phyloP scores from a whole-genome alignment of 2,329 filamentous ascomycete genomes.

The Diplodia scrobiculata region DNA sequence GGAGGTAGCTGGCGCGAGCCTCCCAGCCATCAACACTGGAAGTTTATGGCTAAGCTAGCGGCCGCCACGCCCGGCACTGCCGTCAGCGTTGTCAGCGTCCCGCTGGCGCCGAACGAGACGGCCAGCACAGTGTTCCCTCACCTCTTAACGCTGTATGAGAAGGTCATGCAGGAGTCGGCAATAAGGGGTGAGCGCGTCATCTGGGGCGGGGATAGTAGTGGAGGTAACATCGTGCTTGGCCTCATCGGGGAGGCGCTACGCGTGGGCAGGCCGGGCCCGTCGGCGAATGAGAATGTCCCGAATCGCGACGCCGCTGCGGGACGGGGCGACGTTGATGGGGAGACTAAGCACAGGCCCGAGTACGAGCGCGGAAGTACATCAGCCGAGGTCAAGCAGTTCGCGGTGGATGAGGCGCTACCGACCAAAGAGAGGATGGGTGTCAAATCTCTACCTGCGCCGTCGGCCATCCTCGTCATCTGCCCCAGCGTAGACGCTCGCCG shows the following conservation, averaged over 20 bases:
- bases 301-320: neutral
- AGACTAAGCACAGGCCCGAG: neutral
- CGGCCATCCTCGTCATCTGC: conserved; percentile 50
- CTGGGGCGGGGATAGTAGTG: conserved; percentile 59
- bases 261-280: conserved; percentile 34
- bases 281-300: neutral
- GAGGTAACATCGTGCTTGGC: conserved; percentile 56
- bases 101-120: conserved; percentile 57
- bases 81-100: conserved; percentile 56
- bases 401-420: conserved; percentile 11
- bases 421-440: neutral
- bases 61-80: conserved; percentile 46
- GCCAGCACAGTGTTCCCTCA: conserved; percentile 54
- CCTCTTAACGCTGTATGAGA: conserved; percentile 51
- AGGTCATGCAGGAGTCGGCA: conserved; percentile 46
- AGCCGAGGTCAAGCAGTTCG: conserved; percentile 11
- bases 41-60: conserved; percentile 52
- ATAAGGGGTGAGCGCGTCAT: conserved; percentile 49
- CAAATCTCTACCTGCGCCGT: conserved; percentile 35
- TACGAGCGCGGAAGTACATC: neutral
- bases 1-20: conserved; percentile 61
- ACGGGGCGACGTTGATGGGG: conserved; percentile 31
- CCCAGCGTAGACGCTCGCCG: conserved; percentile 56
- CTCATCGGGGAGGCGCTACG: conserved; percentile 46
- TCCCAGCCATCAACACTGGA: conserved; percentile 57